These are phyloP conservation scores for Hypericum androsaemum DNA, from an alignment of 345 rosid species.

Conservation along the genomic window DNA sequence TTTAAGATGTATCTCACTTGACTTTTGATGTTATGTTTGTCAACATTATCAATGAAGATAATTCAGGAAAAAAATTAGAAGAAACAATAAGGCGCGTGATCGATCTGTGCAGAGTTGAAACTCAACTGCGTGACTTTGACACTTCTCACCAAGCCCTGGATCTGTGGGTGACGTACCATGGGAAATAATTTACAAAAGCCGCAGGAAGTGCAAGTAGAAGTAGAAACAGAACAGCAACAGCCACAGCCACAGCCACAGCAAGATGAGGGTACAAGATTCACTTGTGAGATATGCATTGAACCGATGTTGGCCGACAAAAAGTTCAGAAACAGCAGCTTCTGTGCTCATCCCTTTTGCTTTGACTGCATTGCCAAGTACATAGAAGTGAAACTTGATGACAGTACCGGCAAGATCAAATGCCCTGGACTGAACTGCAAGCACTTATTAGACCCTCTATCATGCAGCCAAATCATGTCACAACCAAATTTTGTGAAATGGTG, in stretches of 20 bases:
- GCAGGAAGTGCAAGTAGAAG: conserved; percentile 1
- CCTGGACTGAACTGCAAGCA: conserved; percentile 20
- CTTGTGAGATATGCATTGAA: conserved; percentile 25
- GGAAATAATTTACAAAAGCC: conserved; percentile 16
- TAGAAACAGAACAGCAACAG: conserved; percentile 1
- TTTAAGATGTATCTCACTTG: too few species aligned
- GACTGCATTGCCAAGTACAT: conserved; percentile 24
- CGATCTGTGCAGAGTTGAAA: too few species aligned
- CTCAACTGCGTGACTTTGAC: too few species aligned
- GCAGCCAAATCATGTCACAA: conserved; percentile 17
- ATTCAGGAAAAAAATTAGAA: too few species aligned
- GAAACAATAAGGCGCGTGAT: too few species aligned
- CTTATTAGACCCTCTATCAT: conserved; percentile 16
- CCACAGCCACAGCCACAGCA: too few species aligned
- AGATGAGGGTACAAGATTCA: conserved; percentile 10
- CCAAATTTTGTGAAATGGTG: conserved; percentile 20
- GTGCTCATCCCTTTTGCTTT: conserved; percentile 19
- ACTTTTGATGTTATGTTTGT: too few species aligned
- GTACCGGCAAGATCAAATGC: conserved; percentile 12
- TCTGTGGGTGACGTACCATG: conserved; percentile 7
- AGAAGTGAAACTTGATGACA: conserved; percentile 17
- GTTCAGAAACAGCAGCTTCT: conserved; percentile 15
- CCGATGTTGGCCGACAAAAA: conserved; percentile 10
- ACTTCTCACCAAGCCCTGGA: too few species aligned
- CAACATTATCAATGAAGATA: too few species aligned